Conservation (phyloP, 768 basidiomycete species). For the Russula sp. region DNA sequence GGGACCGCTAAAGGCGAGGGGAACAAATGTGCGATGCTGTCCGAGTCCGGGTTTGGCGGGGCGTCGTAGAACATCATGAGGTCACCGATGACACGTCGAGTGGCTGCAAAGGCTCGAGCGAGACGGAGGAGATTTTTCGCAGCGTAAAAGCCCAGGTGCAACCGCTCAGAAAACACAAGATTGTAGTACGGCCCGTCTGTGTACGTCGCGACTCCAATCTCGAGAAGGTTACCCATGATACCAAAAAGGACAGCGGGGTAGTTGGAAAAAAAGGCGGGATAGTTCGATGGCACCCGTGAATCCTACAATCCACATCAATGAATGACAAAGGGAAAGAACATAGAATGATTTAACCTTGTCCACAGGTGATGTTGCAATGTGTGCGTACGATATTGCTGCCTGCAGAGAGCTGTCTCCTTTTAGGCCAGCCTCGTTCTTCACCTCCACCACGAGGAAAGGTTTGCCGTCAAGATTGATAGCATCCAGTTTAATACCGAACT, state of each 20-base stretch:
- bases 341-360: too few species aligned
- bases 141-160: background rate
- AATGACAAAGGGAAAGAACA: too few species aligned
- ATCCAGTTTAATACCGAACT: too few species aligned
- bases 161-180: background rate
- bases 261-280: background rate
- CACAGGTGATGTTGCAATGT: conserved; percentile 1
- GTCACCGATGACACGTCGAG: background rate
- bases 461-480: background rate
- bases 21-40: background rate
- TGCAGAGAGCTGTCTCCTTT: background rate
- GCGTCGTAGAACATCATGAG: background rate
- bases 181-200: background rate
- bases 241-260: background rate
- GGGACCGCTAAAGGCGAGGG: background rate
- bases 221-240: background rate
- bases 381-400: conserved; percentile 3
- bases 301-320: too few species aligned
- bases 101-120: background rate
- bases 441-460: background rate
- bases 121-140: conserved; percentile 1
- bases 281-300: too few species aligned
- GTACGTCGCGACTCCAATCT: background rate
- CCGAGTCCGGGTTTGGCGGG: too few species aligned
- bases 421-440: conserved; percentile 3